phyloP scores from a whole-genome alignment of 768 basidiomycete genomes.

The Leucosporidium scottii region DNA sequence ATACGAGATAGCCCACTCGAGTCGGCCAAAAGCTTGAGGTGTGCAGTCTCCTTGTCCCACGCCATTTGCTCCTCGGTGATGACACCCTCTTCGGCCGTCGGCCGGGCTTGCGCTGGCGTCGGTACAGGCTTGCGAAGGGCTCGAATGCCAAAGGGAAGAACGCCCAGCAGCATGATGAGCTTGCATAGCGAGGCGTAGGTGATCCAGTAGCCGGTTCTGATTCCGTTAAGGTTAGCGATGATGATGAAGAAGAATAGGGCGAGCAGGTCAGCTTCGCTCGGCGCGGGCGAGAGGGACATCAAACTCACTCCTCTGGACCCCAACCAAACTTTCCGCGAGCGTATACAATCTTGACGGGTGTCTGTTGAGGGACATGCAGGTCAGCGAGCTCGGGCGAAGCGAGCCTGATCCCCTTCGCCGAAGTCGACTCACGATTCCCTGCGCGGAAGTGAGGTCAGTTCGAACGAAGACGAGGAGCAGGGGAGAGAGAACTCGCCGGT shows the following conservation, averaged over 20 bases:
- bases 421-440: background rate
- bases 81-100: background rate
- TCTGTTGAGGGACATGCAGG: accelerated
- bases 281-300: slow-evolving; percentile 18
- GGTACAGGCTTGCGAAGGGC: slow-evolving; percentile 19
- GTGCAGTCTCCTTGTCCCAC: slow-evolving; percentile 29
- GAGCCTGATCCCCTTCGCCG: slow-evolving; percentile 14
- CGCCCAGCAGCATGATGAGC: slow-evolving; percentile 30
- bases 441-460: background rate
- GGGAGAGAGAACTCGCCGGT: slow-evolving; percentile 23
- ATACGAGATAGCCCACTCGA: slow-evolving; percentile 10
- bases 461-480: background rate
- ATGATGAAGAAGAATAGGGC: slow-evolving; percentile 9
- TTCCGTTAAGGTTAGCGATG: too few relatives aligned
- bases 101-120: background rate
- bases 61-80: background rate
- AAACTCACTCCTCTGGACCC: slow-evolving; percentile 28
- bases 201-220: slow-evolving; percentile 15
- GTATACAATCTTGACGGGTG: slow-evolving; percentile 17
- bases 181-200: too few relatives aligned
- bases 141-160: slow-evolving; percentile 33
- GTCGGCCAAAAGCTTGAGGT: slow-evolving; percentile 27
- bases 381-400: background rate
- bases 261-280: too few relatives aligned
- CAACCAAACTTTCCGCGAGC: slow-evolving; percentile 35